Base-by-base conservation (phyloP, 2,329 filamentous ascomycete species). In the Stemphylium lycopersici region DNA sequence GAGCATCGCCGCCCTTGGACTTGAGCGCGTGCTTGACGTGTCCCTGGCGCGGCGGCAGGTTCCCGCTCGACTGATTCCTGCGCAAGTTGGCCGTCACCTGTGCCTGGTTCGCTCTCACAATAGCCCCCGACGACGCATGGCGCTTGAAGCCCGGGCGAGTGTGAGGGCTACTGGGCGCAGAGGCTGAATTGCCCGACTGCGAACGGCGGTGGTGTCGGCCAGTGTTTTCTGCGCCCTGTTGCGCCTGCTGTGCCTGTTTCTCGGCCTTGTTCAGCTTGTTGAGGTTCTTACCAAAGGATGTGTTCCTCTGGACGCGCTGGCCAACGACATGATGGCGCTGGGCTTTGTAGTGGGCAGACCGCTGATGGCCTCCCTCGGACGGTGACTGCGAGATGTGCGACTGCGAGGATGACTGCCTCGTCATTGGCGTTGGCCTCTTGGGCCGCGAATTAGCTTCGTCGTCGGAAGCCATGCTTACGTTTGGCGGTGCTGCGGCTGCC, bases 51-150 rank as follows among this genome's bases (percentile, higher is more conserved):
- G 76, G 71, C 26, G 76, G 69, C 45, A 81, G 71, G 54, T 80
- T 78, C 13, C 78, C 76, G 66, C 79, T 80, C 24, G 77, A 79
- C 53, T 76, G 70, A 56, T 77, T 78, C 62, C 75, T 77, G 65
- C 72, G 73, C 53, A 79, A 61, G 20, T 65, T 66, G 6, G 66
- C 62, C 37, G 74, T 69, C 12, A 67, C 66, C 39, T 76, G 70
- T 22, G 68, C 66, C 43, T 70, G 71, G 31, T 62, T 58, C 32
- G 58, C 65, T 42, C 72, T 65, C 65, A 74, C 62, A 54, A 78
- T 66, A 58, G 65, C 73, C 55, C 73, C 69, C 22, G 74, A 72
- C 26, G 75, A 77, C 15, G 74, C 72, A 72, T 78, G 78, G 65
- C 76, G 76, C 71, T 77, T 78, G 66, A 75, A 70, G 59, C 68